Evolutionary conservation across 78 protist species (phyloP).

Genomic region (Dictyostelium brefeldianum): DNA sequence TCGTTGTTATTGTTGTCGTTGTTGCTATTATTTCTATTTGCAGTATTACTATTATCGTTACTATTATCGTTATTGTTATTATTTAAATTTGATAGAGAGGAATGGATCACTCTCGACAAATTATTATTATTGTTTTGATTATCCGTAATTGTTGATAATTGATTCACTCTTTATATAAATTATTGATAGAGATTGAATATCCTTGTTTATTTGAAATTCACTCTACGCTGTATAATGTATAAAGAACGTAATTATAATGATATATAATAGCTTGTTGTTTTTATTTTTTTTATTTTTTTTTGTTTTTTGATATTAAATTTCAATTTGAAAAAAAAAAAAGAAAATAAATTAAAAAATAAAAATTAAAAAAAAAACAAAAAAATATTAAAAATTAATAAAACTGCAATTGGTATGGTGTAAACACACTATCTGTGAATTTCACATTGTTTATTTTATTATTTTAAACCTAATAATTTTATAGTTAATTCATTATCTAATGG

Average conservation of each 20-base stretch:
- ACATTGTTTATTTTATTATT: background rate
- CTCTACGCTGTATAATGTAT: too few species aligned
- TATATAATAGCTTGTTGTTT: too few species aligned
- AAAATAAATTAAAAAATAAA: too few species aligned
- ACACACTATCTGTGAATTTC: background rate
- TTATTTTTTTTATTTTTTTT: too few species aligned
- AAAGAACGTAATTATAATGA: too few species aligned
- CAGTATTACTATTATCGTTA: background rate
- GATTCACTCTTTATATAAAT: background rate
- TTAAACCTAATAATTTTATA: conserved; percentile 24
- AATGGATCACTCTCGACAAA: background rate
- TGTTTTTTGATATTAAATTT: too few species aligned
- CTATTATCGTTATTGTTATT: background rate
- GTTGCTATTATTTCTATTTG: background rate
- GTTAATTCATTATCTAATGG: conserved; percentile 22
- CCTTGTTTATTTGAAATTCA: too few species aligned
- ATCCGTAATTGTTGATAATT: conserved; percentile 1
- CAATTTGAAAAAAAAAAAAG: too few species aligned
- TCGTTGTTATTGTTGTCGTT: background rate
- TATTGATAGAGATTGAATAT: too few species aligned
- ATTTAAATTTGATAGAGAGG: background rate
- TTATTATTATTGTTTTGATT: background rate
- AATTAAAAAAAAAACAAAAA: too few species aligned
- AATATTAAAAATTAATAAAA: too few species aligned
- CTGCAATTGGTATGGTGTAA: too few species aligned